Percentiles rank a stretch among this genome's conserved stretches.
Evolutionary conservation across 148 eudicot genomes (phyloP).

Genomic region (Mesembryanthemum crystallinum): DNA sequence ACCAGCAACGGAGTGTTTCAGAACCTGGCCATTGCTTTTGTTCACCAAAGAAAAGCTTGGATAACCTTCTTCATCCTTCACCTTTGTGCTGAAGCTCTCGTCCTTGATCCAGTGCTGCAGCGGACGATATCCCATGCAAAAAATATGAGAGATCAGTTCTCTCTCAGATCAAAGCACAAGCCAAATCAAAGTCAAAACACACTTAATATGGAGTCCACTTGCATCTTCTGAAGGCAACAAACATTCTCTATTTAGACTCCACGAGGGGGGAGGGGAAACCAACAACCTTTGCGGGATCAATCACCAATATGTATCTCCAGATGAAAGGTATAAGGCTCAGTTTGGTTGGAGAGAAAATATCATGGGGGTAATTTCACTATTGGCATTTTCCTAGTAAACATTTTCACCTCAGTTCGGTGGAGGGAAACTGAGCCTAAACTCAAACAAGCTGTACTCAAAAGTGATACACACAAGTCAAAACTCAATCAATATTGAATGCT

Average conservation of each 20-base stretch:
- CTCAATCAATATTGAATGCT: no score
- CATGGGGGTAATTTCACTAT: no score
- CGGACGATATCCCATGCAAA: background rate
- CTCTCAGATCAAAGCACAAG: background rate
- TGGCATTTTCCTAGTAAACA: background rate
- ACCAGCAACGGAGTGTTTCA: constrained; percentile 67
- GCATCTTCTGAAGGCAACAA: background rate
- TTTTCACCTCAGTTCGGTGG: no score
- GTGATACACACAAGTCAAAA: no score
- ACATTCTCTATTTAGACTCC: background rate
- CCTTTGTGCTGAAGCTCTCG: constrained; percentile 66
- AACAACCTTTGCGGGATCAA: background rate
- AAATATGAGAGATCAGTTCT: background rate
- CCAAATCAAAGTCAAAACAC: background rate
- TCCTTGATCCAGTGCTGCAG: constrained; percentile 80
- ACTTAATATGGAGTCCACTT: background rate
- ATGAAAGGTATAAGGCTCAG: background rate
- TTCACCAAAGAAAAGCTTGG: constrained; percentile 78
- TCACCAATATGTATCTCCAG: no score
- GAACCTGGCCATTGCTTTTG: constrained; percentile 71
- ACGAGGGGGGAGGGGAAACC: background rate
- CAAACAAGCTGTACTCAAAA: no score
- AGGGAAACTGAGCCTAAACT: background rate
- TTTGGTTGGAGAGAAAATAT: no score
- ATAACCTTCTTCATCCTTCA: constrained; percentile 75